Evolutionary conservation across 371 early-diverging fungal species (phyloP), one percentile per base, ranked within the genome.

Genomic region (Cladochytrium tenue): DNA sequence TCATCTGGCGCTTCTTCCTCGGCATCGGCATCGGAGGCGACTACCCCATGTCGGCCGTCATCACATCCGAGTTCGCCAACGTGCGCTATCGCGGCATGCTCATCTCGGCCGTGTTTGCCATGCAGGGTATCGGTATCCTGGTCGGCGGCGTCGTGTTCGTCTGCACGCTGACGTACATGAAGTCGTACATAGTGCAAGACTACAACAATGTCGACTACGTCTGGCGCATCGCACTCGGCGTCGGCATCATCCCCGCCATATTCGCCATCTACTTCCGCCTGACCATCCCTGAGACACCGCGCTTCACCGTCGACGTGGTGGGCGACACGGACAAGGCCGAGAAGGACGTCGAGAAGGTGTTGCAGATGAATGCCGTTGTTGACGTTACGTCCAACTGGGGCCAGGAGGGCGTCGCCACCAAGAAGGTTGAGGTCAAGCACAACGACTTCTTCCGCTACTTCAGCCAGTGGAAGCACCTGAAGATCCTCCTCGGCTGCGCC

Each of bases 281-380:
- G 69, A 92, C 90, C 5, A 91, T 93, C 75, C 92, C 93, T 25
- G 95, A 95, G 79, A 92, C 95, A 33, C 93, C 95, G 35, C 89
- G 93, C 61, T 93, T 88, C 71, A 84, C 91, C 32, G 60, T 67
- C 25, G 64, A 73, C 59, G 82, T 90, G 36, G 87, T 91, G 71
- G 75, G 75, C 17, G 64, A 69, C 35, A 61, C 62, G n/a, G 31
- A 62, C 15, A 53, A 62, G 25, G 68, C 67, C 53, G 56, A 31
- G 3, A 23, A 32, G 27, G 69, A 64, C 34, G 61, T 61, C 27
- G 36, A 51, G 7, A 53, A 63, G 59, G 59, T 63, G 4, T 34
- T 68, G 3, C 33, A 3, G 13, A 7, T 66, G 53, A 66, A 66
- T 61, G 26, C 3, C 13, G 56, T 56, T 30, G n/a, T n/a, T 28